Evolutionary conservation across 116 monocot species (phyloP).

Genomic region (Dioscorea cayenensis): DNA sequence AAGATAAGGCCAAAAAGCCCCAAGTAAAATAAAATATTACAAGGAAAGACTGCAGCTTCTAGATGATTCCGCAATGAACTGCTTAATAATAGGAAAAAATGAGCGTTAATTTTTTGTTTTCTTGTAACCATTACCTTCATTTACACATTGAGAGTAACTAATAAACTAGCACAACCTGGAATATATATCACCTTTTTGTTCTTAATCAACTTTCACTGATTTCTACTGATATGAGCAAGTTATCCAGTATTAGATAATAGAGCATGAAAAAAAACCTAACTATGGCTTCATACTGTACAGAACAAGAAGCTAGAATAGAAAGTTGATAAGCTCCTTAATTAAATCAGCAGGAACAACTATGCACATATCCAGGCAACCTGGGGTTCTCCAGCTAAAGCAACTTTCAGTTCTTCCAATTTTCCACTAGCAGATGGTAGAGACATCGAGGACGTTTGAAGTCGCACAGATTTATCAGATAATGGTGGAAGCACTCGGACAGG

Average conservation of each 20-base stretch:
- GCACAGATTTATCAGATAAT: slow-evolving; percentile 31
- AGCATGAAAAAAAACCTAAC: no score
- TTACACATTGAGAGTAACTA: no score
- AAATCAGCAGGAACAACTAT: background rate
- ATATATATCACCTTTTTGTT: background rate
- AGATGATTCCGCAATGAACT: no score
- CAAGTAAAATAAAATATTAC: no score
- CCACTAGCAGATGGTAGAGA: slow-evolving; percentile 33
- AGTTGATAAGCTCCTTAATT: background rate
- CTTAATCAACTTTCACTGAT: background rate
- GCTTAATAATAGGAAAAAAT: no score
- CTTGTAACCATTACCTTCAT: no score
- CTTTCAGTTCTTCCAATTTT: slow-evolving; percentile 53
- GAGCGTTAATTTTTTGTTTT: no score
- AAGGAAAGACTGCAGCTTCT: no score
- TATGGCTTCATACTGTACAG: no score
- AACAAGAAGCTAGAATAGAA: background rate
- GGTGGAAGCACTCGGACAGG: slow-evolving; percentile 64
- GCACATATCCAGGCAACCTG: slow-evolving; percentile 28
- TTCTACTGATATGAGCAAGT: background rate
- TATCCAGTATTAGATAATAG: background rate
- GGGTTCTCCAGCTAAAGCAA: slow-evolving; percentile 53
- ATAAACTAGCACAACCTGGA: background rate
- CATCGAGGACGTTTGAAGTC: slow-evolving; percentile 7
- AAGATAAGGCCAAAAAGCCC: no score